Percentiles rank a stretch among this genome's conserved stretches.
Evolutionary conservation across 2,329 filamentous ascomycete genomes (phyloP).

Genomic region (Paramyrothecium roridum): DNA sequence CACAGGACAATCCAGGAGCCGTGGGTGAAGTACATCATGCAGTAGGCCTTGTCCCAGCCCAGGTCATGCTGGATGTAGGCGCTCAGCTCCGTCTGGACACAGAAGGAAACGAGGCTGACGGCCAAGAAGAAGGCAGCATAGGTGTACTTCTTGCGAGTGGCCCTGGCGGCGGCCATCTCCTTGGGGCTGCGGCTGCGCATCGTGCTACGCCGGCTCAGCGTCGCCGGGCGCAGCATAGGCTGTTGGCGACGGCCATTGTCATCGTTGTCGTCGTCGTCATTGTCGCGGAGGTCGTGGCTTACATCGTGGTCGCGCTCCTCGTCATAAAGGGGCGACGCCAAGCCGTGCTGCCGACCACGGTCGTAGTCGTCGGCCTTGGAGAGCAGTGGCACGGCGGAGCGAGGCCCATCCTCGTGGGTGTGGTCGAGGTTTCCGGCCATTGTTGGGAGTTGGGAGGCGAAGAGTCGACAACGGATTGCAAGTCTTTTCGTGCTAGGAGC

Average conservation of each 20-base stretch:
- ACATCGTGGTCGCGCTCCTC: conserved; percentile 11
- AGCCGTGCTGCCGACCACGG: conserved; percentile 3
- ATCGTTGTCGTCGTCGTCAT: conserved; percentile 17
- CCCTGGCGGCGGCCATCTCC: conserved; percentile 27
- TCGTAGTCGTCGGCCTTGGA: conserved; percentile 14
- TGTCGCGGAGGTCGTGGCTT: conserved; percentile 14
- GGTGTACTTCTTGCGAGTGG: conserved; percentile 76
- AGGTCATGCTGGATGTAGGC: conserved; percentile 91
- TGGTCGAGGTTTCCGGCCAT: background rate
- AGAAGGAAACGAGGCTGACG: conserved; percentile 82
- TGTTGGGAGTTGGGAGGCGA: background rate
- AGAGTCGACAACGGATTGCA: background rate
- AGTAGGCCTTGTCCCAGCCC: conserved; percentile 98
- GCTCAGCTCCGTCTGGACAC: conserved; percentile 91
- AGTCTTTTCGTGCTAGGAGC: background rate
- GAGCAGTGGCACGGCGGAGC: conserved; percentile 14
- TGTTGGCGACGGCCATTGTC: conserved; percentile 19
- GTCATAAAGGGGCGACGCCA: background rate
- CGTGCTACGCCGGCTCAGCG: conserved; percentile 48
- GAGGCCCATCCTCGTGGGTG: background rate
- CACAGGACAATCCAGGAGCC: conserved; percentile 90
- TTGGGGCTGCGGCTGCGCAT: conserved; percentile 78
- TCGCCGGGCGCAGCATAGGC: conserved; percentile 18
- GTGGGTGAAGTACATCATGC: conserved; percentile 98
- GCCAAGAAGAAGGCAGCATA: conserved; percentile 82